These are phyloP conservation scores for Epichloe gansuensis DNA, from an alignment of 2,329 filamentous ascomycete genomes.

Conservation along the genomic window DNA sequence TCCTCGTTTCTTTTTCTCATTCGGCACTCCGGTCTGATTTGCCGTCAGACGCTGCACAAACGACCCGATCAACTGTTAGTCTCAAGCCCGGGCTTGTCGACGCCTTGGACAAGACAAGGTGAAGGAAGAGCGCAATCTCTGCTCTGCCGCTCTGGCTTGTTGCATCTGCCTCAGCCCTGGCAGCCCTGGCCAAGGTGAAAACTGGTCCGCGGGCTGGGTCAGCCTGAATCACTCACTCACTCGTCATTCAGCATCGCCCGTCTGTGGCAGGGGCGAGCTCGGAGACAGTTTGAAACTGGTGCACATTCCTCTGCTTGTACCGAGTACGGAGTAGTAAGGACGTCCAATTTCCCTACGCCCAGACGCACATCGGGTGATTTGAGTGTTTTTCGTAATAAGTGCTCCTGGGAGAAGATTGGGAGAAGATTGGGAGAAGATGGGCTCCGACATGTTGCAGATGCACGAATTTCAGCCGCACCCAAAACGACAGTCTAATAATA, in stretches of 20 bases:
- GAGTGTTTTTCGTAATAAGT: not conserved
- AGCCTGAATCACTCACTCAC: not conserved
- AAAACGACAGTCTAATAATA: not conserved
- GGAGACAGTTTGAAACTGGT: not conserved
- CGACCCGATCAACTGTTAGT: too few relatives aligned
- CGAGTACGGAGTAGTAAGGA: not conserved
- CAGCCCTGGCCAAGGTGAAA: not conserved
- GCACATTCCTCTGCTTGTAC: not conserved
- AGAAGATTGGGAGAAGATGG: not conserved
- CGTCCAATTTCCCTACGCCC: not conserved
- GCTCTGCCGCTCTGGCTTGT: too few relatives aligned
- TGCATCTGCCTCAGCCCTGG: not conserved
- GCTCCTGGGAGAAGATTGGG: not conserved
- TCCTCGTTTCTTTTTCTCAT: not conserved
- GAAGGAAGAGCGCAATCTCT: too few relatives aligned
- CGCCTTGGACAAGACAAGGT: too few relatives aligned
- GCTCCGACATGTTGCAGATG: constrained; percentile 21
- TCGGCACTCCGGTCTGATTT: not conserved
- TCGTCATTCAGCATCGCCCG: not conserved
- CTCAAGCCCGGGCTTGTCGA: too few relatives aligned
- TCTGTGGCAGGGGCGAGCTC: not conserved
- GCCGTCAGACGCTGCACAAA: not conserved
- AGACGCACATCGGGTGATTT: not conserved
- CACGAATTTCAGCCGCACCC: constrained; percentile 7
- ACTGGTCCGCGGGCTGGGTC: not conserved